Conservation (phyloP, 495 filamentous ascomycete genomes). For the Penicillium angulare region DNA sequence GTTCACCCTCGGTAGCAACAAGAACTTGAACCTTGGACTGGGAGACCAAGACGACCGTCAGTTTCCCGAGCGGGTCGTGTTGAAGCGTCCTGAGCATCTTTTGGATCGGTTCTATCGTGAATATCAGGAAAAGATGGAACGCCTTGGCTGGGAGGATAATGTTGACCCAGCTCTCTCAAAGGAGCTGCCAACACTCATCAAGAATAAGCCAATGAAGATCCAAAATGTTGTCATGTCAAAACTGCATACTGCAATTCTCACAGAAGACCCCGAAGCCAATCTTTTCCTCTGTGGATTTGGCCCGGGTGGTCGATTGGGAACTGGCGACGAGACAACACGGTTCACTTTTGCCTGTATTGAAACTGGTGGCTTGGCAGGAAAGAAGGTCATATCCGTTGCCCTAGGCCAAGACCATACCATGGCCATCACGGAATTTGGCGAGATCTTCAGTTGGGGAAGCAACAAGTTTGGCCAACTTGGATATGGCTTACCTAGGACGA, state of each 20-base stretch:
- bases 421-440: constrained; percentile 75
- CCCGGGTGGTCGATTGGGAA: constrained; percentile 83
- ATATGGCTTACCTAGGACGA: constrained; percentile 61
- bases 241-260: constrained; percentile 85
- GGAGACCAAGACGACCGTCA: constrained; percentile 92
- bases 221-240: constrained; percentile 85
- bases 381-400: constrained; percentile 67
- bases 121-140: constrained; percentile 42
- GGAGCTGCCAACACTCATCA: constrained; percentile 66
- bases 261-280: constrained; percentile 86
- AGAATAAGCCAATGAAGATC: constrained; percentile 66
- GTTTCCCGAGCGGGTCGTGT: constrained; percentile 76
- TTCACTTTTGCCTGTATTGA: constrained; percentile 82
- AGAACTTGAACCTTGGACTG: constrained; percentile 88
- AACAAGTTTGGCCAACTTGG: constrained; percentile 87
- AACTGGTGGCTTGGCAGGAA: constrained; percentile 65
- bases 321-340: constrained; percentile 83
- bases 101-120: constrained; percentile 66
- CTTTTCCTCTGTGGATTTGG: constrained; percentile 93
- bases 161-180: constrained; percentile 19
- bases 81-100: constrained; percentile 80
- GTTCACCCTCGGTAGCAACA: constrained; percentile 92
- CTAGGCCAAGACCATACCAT: constrained; percentile 90
- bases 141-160: constrained; percentile 23
- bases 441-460: constrained; percentile 89